Base-by-base conservation (phyloP, 768 basidiomycete species). In the Naganishia kalamii region DNA sequence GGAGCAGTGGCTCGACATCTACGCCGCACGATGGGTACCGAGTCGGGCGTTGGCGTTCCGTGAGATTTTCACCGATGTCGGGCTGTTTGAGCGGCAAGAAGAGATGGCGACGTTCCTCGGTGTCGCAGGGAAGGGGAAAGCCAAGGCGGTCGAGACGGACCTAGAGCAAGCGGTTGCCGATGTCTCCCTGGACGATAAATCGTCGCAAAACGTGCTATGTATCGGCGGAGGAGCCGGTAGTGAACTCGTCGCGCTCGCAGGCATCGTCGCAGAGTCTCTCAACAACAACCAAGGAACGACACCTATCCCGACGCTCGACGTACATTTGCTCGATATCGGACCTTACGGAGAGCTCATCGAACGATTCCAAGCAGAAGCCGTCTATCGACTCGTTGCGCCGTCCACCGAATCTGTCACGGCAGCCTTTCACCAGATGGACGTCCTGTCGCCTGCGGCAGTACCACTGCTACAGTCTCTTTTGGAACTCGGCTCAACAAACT, bases 11-110 rank as follows among this genome's bases (percentile, higher is more conserved):
- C 51, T 78, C 27, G 72, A 74, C 35, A 67, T 68, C 15, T 78
- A 78, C 71, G 71, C 73, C 2, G 74, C 73, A 15, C 61, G 75
- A 68, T 78, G 77, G 77, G 77, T 78, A 4, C 77, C 77, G 11
- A 72, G 72, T 62, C 54, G 77, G 54, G 72, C 69, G 33, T 54
- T 75, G 60, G 75, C 74, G 33, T 78, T 74, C 49, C 62, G 77
- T 49, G 74, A 78, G 54, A 60, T 78, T 30, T 62, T 78, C 29
- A 65, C 51, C n/a, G 29, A 62, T 69, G 65, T 74, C 68, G 75
- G 72, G 61, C 35, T 60, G 68, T 44, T 72, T 69, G 51, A 73
- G 67, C 41, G 64, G 69, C 44, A 71, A 70, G 61, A 47, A 70
- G 57, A 62, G 72, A 41, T 62, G 25, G 47, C 65, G 43, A 52